phyloP scores from a whole-genome alignment of 192 early-diverging fungal genomes.

The Coemansia sp. region DNA sequence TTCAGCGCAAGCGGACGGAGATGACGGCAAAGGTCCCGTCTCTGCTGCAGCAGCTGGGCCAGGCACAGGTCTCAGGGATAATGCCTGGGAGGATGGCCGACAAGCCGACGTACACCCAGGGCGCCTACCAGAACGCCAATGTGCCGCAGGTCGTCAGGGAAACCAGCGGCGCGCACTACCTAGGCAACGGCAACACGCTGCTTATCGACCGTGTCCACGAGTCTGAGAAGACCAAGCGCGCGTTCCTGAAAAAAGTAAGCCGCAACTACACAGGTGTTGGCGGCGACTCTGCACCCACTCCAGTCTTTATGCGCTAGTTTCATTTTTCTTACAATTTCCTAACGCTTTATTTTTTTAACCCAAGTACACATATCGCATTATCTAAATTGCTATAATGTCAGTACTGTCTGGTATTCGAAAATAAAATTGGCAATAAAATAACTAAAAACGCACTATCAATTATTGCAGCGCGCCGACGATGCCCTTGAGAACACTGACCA shows the following conservation, averaged over 20 bases:
- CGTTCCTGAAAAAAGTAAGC: conserved; percentile 42
- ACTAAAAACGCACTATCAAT: neutral
- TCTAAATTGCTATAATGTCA: too few relatives aligned
- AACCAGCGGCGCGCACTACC: conserved; percentile 23
- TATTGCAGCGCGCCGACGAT: conserved; percentile 38
- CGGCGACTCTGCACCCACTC: conserved; percentile 28
- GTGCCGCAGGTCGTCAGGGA: conserved; percentile 14
- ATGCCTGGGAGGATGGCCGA: conserved; percentile 25
- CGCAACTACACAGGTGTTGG: conserved; percentile 38
- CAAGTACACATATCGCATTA: too few relatives aligned
- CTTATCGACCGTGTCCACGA: conserved; percentile 47
- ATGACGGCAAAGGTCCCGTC: conserved; percentile 37
- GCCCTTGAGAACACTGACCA: conserved; percentile 57
- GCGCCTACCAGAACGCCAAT: conserved; percentile 40
- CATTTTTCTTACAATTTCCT: neutral
- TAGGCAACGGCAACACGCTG: conserved; percentile 44
- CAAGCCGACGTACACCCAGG: conserved; percentile 32
- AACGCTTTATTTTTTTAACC: neutral
- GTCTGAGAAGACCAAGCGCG: conserved; percentile 30
- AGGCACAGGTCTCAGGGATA: conserved; percentile 26
- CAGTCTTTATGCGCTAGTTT: conserved; percentile 26
- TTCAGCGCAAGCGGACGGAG: conserved; percentile 26
- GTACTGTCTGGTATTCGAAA: too few relatives aligned
- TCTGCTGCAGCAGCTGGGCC: conserved; percentile 44
- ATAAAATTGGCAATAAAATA: neutral